These are phyloP conservation scores for Sporisorium graminicola DNA, from an alignment of 1,284 basidiomycete genomes.

Conservation along the genomic window DNA sequence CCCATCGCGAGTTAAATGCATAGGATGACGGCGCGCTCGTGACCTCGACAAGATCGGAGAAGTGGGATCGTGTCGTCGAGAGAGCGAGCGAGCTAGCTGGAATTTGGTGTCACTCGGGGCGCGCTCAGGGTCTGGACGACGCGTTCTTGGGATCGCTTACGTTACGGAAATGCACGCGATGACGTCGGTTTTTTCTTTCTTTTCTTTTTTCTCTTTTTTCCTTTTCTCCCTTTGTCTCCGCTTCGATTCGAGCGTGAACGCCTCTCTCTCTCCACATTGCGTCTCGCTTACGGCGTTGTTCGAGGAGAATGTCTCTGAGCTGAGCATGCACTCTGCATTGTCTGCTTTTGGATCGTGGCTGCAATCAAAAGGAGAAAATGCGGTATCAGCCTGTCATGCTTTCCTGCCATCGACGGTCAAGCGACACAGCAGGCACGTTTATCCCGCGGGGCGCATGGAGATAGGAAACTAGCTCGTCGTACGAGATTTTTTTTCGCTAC, in stretches of 20 bases:
- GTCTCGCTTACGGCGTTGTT: constrained; percentile 1
- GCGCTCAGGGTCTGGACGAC: neutral
- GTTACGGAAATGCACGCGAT: neutral
- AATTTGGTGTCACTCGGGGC: too few species aligned
- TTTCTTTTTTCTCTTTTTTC: too few species aligned
- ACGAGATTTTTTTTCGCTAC: neutral
- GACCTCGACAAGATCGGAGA: neutral
- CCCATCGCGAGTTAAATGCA: too few species aligned
- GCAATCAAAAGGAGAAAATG: neutral
- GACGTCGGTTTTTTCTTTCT: neutral
- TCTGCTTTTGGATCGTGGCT: neutral
- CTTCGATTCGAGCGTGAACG: neutral
- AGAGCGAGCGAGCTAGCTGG: too few species aligned
- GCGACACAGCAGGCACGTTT: neutral
- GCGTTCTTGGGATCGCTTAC: neutral
- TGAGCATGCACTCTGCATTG: constrained; percentile 5
- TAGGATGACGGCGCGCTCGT: neutral
- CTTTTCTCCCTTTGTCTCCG: neutral
- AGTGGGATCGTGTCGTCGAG: neutral
- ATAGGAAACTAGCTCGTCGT: too few species aligned
- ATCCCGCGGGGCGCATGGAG: neutral
- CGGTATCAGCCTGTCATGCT: constrained; percentile 10
- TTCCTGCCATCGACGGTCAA: neutral
- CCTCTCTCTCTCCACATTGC: neutral
- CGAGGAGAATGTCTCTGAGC: neutral